Conservation (phyloP, 352 stramenopile genomes). For the Poterioochromonas sp. region DNA sequence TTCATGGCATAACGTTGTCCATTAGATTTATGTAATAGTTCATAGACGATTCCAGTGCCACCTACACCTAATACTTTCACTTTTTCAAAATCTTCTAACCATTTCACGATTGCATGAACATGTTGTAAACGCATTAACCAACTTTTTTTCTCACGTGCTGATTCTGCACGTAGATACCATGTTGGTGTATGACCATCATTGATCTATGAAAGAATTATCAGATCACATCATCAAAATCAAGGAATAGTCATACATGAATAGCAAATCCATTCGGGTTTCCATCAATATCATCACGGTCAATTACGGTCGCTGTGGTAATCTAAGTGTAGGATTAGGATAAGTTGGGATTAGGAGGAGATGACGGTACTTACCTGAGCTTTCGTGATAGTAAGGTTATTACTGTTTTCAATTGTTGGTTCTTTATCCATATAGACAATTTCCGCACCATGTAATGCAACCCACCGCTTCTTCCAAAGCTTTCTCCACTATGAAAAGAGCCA, state of each 20-base stretch:
- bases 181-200: conserved; percentile 29
- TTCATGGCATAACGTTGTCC: conserved; percentile 31
- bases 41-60: conserved; percentile 30
- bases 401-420: conserved; percentile 17
- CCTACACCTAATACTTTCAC: conserved; percentile 30
- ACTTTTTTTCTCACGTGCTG: conserved; percentile 28
- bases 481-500: neutral
- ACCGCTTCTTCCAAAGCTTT: conserved; percentile 24
- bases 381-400: neutral
- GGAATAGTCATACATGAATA: conserved; percentile 17
- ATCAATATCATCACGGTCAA: conserved; percentile 29
- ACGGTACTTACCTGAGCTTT: conserved; percentile 13
- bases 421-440: conserved; percentile 30
- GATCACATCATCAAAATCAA: neutral
- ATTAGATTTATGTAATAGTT: conserved; percentile 25
- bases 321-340: neutral
- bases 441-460: conserved; percentile 27
- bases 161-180: conserved; percentile 28
- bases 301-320: conserved; percentile 21
- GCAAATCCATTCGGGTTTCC: conserved; percentile 24
- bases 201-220: conserved; percentile 25
- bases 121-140: conserved; percentile 25
- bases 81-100: conserved; percentile 33
- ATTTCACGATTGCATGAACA: conserved; percentile 31
- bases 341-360: neutral